Conservation (phyloP, 176 grass and related monocot species). For the Puya raimondii region DNA sequence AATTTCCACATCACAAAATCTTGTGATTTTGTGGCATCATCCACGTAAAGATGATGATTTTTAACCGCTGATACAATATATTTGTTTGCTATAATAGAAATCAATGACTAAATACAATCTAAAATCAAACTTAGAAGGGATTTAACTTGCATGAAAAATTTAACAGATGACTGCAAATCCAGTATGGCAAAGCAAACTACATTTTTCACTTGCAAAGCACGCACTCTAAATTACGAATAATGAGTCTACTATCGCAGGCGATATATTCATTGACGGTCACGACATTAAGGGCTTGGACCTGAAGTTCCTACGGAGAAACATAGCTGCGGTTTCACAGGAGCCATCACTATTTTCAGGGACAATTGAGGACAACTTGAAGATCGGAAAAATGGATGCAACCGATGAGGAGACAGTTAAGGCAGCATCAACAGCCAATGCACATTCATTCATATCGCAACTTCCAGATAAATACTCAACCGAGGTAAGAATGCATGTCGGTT, state of each 20-base stretch:
- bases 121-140: too few relatives aligned
- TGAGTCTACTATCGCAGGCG: slow-evolving; percentile 22
- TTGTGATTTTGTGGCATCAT: too few relatives aligned
- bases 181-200: background rate
- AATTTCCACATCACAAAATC: too few relatives aligned
- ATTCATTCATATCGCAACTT: slow-evolving; percentile 42
- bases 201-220: slow-evolving; percentile 9
- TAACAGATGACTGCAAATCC: too few relatives aligned
- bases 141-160: too few relatives aligned
- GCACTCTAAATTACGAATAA: slow-evolving; percentile 6
- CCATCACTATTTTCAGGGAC: slow-evolving; percentile 44
- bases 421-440: slow-evolving; percentile 36
- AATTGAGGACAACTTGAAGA: slow-evolving; percentile 40
- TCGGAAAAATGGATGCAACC: slow-evolving; percentile 40
- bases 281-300: slow-evolving; percentile 35
- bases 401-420: slow-evolving; percentile 33
- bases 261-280: slow-evolving; percentile 32
- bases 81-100: too few relatives aligned
- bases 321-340: slow-evolving; percentile 40
- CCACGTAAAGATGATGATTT: too few relatives aligned
- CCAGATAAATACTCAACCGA: slow-evolving; percentile 37
- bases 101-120: too few relatives aligned
- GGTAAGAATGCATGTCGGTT: slow-evolving; percentile 10
- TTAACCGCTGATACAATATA: too few relatives aligned
- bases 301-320: slow-evolving; percentile 33